phyloP scores from a whole-genome alignment of 495 filamentous ascomycete genomes.

The Neurospora cerealis region DNA sequence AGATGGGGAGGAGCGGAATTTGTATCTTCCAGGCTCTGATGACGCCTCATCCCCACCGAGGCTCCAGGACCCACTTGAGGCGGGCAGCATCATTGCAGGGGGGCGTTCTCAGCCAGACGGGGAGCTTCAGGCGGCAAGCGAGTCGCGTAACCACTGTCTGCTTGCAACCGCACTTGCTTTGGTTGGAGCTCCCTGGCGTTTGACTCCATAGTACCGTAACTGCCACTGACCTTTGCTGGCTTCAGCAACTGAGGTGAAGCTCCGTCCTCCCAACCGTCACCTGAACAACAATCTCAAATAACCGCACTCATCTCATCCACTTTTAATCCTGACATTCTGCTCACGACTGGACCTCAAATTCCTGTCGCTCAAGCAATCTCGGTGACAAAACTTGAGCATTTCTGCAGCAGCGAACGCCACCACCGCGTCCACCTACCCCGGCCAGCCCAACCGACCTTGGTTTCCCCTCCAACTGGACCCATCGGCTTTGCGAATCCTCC shows the following conservation, averaged over 20 bases:
- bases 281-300: constrained; percentile 5
- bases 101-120: not conserved
- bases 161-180: constrained; percentile 4
- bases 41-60: not conserved
- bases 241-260: constrained; percentile 9
- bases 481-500: not conserved
- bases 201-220: not conserved
- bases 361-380: not conserved
- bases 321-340: not conserved
- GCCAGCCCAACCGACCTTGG: not conserved
- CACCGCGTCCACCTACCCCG: not conserved
- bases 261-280: constrained; percentile 6
- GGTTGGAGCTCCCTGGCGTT: not conserved
- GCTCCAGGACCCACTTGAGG: not conserved
- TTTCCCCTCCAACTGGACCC: not conserved
- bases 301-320: not conserved
- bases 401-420: not conserved
- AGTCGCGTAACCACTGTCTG: constrained; percentile 30
- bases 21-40: not conserved
- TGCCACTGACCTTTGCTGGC: constrained; percentile 9
- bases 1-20: not conserved
- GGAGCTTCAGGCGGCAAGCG: constrained; percentile 27
- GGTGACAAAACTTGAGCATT: not conserved
- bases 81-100: not conserved
- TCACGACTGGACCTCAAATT: not conserved